Percentiles rank a stretch among this genome's conserved stretches.
Conservation (phyloP, 208 protist genomes). For the Trypanosoma melophagium region DNA sequence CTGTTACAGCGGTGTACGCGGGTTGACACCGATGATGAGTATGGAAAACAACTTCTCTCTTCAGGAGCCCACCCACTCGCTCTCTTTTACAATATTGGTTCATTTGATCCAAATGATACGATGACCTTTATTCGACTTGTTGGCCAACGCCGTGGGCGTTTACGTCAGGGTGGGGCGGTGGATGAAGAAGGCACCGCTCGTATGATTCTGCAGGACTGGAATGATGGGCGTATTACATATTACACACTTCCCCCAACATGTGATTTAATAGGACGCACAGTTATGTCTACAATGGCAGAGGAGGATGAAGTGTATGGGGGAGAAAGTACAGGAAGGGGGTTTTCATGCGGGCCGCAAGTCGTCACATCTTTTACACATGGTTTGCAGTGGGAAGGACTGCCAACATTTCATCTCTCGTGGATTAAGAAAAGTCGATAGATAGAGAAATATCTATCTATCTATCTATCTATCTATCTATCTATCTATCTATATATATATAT, state of each 20-base stretch:
- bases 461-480: not conserved
- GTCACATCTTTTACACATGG: conserved; percentile 39
- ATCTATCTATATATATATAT: not conserved
- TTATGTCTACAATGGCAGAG: conserved; percentile 23
- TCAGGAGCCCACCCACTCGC: conserved; percentile 67
- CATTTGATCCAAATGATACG: conserved; percentile 65
- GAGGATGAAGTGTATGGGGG: conserved; percentile 22
- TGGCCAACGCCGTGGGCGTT: conserved; percentile 73
- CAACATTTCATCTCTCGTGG: conserved; percentile 85
- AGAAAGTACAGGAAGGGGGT: not conserved
- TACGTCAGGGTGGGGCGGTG: conserved; percentile 84
- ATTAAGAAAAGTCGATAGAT: conserved; percentile 22
- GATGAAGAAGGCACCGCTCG: conserved; percentile 91
- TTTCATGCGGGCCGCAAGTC: conserved; percentile 37
- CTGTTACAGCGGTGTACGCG: conserved; percentile 87
- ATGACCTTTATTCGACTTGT: conserved; percentile 87
- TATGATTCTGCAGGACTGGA: conserved; percentile 95
- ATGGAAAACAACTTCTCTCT: conserved; percentile 9
- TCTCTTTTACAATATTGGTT: conserved; percentile 81
- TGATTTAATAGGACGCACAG: conserved; percentile 46
- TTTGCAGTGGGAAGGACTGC: conserved; percentile 75
- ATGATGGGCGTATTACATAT: conserved; percentile 94
- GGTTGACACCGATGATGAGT: conserved; percentile 27
- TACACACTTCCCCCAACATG: conserved; percentile 92
- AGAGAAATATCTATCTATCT: not conserved